Conservation (phyloP, 2,329 filamentous ascomycete species). For the Colletotrichum theobromicola region DNA sequence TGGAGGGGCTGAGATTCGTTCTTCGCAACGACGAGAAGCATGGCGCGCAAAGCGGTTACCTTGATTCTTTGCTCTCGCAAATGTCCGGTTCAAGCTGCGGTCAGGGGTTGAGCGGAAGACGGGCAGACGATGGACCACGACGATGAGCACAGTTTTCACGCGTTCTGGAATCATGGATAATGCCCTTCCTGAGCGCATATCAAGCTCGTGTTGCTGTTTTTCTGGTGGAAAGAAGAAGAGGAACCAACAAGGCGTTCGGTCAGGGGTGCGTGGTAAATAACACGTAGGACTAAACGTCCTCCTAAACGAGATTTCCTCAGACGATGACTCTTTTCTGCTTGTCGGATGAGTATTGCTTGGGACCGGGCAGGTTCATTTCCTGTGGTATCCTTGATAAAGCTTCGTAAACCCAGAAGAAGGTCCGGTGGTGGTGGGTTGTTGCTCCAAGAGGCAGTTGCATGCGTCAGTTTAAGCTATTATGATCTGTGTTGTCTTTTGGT, state of each 20-base stretch:
- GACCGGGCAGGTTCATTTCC: not conserved
- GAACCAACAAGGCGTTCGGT: rapidly evolving
- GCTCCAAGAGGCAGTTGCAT: not conserved
- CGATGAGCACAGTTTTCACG: not conserved
- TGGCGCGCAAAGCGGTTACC: not conserved
- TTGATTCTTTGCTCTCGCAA: not conserved
- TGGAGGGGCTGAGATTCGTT: rapidly evolving
- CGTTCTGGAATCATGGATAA: not conserved
- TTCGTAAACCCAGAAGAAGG: not conserved
- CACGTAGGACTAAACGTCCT: not conserved
- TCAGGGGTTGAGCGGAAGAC: not conserved
- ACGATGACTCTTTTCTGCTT: rapidly evolving
- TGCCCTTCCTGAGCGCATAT: rapidly evolving
- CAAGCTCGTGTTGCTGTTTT: not conserved
- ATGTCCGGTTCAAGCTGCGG: rapidly evolving
- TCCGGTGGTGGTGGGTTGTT: rapidly evolving
- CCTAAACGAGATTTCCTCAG: not conserved
- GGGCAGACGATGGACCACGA: not conserved
- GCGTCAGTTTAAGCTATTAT: not conserved
- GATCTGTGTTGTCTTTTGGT: rapidly evolving
- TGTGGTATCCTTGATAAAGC: not conserved
- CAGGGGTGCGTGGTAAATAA: not conserved
- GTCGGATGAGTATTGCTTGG: not conserved
- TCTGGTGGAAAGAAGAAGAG: not conserved
- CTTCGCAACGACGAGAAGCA: not conserved